Evolutionary conservation across 106 monocot genomes (phyloP).

Genomic region (Phalaenopsis equestris): DNA sequence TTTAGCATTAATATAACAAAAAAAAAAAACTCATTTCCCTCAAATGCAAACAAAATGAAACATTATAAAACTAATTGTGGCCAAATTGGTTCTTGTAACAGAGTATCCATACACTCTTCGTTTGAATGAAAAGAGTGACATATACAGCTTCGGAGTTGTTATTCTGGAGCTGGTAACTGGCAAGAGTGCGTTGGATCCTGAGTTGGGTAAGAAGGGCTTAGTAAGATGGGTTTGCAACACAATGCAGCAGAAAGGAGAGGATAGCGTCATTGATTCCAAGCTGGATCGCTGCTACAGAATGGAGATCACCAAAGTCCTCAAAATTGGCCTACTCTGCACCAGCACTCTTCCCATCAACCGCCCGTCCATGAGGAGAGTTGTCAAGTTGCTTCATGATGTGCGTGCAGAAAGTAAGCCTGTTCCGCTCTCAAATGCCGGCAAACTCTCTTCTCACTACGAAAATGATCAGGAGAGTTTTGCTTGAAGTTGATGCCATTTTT

Average conservation of each 20-base stretch:
- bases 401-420: background rate
- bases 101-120: slow-evolving; percentile 88
- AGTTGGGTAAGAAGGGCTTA: slow-evolving; percentile 66
- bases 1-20: too few relatives aligned
- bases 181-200: slow-evolving; percentile 44
- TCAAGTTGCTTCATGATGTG: slow-evolving; percentile 65
- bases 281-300: slow-evolving; percentile 27
- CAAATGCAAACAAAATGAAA: too few relatives aligned
- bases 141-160: slow-evolving; percentile 87
- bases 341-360: slow-evolving; percentile 75
- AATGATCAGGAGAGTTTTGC: slow-evolving; percentile 1
- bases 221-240: slow-evolving; percentile 66
- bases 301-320: slow-evolving; percentile 44
- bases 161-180: slow-evolving; percentile 82
- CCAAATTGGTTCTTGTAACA: slow-evolving; percentile 4
- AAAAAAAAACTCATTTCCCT: too few relatives aligned
- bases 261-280: slow-evolving; percentile 43
- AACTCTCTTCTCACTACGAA: slow-evolving; percentile 9
- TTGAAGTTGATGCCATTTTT: too few relatives aligned
- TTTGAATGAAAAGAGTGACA: slow-evolving; percentile 90
- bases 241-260: slow-evolving; percentile 50
- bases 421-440: background rate
- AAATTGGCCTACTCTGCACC: slow-evolving; percentile 64
- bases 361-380: slow-evolving; percentile 66
- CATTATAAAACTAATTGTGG: too few relatives aligned